These are phyloP conservation scores for Calonectria pseudoturangicola DNA, from an alignment of 2,329 filamentous ascomycete genomes.

Conservation along the genomic window DNA sequence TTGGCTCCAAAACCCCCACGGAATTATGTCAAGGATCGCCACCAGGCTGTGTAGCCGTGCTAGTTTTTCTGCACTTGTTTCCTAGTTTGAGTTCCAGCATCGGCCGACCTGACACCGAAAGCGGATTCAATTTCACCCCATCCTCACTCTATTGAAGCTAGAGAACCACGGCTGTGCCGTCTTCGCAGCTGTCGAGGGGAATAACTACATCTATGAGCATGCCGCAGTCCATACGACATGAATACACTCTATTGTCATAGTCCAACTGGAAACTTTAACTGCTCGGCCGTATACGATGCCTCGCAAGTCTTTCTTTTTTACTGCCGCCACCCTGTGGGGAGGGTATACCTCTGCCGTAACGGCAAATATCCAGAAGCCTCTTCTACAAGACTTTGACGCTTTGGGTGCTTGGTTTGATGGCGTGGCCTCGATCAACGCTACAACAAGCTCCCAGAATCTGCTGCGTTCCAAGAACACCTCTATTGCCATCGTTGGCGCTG, in stretches of 20 bases:
- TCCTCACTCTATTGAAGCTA: not conserved
- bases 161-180: not conserved
- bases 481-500: conserved; percentile 80
- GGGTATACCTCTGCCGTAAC: not conserved
- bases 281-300: not conserved
- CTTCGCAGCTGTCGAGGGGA: not conserved
- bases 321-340: not conserved
- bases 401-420: conserved; percentile 41
- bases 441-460: not conserved
- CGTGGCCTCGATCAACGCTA: conserved; percentile 25
- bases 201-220: conserved; percentile 12
- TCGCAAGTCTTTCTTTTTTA: not conserved
- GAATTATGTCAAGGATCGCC: not conserved
- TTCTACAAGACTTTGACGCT: conserved; percentile 34
- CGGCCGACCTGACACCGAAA: not conserved
- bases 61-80: conserved; percentile 6
- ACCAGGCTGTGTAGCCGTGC: not conserved
- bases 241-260: conserved; percentile 2
- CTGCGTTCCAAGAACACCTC: not conserved
- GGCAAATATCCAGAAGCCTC: conserved; percentile 3
- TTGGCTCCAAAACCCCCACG: conserved; percentile 2
- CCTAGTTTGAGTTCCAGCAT: not conserved
- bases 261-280: not conserved
- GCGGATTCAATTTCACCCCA: not conserved
- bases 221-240: not conserved